Evolutionary conservation across 495 filamentous ascomycete genomes (phyloP).

Genomic region (Neurospora discreta): DNA sequence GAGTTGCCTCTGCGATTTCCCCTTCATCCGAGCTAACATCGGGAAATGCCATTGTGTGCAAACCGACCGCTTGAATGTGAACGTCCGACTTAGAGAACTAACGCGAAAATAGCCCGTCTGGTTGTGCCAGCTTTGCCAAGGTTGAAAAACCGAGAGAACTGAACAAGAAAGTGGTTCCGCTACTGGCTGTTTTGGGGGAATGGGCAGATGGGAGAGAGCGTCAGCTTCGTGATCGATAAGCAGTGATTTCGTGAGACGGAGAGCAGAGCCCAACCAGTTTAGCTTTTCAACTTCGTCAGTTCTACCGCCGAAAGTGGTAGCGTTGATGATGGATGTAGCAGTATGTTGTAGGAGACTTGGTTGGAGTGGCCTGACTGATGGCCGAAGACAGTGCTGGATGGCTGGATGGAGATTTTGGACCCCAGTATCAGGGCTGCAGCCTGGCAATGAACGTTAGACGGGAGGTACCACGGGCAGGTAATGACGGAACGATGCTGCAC

Average conservation of each 20-base stretch:
- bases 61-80: constrained; percentile 9
- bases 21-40: constrained; percentile 60
- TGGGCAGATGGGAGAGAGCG: background rate
- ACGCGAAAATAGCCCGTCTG: background rate
- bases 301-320: background rate
- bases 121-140: background rate
- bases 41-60: constrained; percentile 34
- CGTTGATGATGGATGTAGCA: background rate
- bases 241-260: background rate
- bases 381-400: background rate
- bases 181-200: background rate
- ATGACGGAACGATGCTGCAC: background rate
- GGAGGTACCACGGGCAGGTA: too few species aligned
- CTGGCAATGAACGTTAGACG: background rate
- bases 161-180: background rate
- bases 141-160: background rate
- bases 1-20: constrained; percentile 71
- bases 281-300: background rate
- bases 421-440: background rate
- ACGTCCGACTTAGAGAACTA: background rate
- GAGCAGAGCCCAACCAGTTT: constrained; percentile 18
- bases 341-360: background rate
- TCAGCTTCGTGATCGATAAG: background rate
- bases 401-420: background rate
- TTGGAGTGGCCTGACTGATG: background rate